Conservation (phyloP, 2,329 filamentous ascomycete species). For the Pseudogymnoascus sp. region DNA sequence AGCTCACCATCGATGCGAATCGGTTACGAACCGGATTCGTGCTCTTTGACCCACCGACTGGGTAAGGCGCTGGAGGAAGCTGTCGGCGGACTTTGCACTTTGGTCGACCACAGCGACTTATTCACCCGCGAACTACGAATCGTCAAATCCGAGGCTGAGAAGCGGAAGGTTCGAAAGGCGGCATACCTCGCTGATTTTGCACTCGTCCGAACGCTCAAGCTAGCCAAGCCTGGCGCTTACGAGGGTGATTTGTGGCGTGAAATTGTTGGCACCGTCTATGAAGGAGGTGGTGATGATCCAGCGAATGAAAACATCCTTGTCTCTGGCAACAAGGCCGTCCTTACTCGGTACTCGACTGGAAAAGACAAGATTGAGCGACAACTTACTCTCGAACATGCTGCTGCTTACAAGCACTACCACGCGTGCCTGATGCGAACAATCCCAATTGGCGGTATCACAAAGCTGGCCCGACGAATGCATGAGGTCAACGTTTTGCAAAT, state of each 20-base stretch:
- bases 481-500: slow-evolving; percentile 26
- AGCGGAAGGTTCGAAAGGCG: slow-evolving; percentile 29
- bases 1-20: slow-evolving; percentile 25
- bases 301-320: slow-evolving; percentile 32
- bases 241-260: slow-evolving; percentile 32
- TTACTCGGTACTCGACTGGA: slow-evolving; percentile 29
- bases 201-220: slow-evolving; percentile 29
- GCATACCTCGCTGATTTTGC: slow-evolving; percentile 31
- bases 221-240: slow-evolving; percentile 31
- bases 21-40: slow-evolving; percentile 32
- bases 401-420: slow-evolving; percentile 31
- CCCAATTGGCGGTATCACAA: slow-evolving; percentile 16
- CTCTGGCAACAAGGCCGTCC: slow-evolving; percentile 29
- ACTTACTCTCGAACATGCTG: slow-evolving; percentile 30
- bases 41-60: slow-evolving; percentile 30
- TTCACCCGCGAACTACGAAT: slow-evolving; percentile 28
- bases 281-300: slow-evolving; percentile 31
- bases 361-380: slow-evolving; percentile 29
- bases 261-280: slow-evolving; percentile 30
- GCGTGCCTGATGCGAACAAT: slow-evolving; percentile 30
- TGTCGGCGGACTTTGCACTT: slow-evolving; percentile 25
- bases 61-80: slow-evolving; percentile 29
- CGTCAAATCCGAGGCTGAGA: slow-evolving; percentile 28
- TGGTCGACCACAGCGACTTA: slow-evolving; percentile 28
- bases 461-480: slow-evolving; percentile 25